Percentiles rank a stretch among this genome's conserved stretches.
These are phyloP conservation scores for Suillus spraguei DNA, from an alignment of 768 basidiomycete species.

Conservation along the genomic window DNA sequence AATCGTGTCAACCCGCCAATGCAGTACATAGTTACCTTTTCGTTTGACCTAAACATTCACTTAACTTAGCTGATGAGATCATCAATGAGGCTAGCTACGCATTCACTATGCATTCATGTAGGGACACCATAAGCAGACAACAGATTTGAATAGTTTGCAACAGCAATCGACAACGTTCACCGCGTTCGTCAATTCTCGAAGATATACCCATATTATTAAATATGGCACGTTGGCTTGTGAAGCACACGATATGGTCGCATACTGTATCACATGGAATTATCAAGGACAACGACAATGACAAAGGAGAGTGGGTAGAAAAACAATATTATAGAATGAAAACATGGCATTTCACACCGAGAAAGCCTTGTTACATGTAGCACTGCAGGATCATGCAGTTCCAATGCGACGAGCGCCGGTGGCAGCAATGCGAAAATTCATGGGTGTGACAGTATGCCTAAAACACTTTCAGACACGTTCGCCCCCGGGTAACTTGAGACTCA, in stretches of 20 bases:
- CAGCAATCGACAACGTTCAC: background rate
- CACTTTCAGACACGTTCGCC: slow-evolving; percentile 17
- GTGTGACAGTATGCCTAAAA: slow-evolving; percentile 73
- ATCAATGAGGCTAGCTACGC: too few species aligned
- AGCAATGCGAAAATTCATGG: slow-evolving; percentile 75
- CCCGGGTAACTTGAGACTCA: slow-evolving; percentile 35
- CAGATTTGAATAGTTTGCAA: too few species aligned
- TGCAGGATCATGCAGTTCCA: slow-evolving; percentile 29
- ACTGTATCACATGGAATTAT: background rate
- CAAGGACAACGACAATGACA: background rate
- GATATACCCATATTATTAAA: background rate
- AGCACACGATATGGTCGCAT: too few species aligned
- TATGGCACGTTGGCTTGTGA: background rate
- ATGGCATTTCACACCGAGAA: slow-evolving; percentile 1
- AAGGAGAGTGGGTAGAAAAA: background rate
- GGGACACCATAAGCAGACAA: too few species aligned
- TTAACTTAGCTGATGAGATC: too few species aligned
- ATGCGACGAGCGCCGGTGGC: slow-evolving; percentile 65
- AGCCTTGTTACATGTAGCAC: background rate
- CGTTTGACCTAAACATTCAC: too few species aligned
- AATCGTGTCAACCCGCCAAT: too few species aligned
- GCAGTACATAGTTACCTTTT: too few species aligned
- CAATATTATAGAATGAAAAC: background rate
- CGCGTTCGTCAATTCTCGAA: background rate
- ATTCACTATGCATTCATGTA: too few species aligned